Evolutionary conservation across 2,329 filamentous ascomycete genomes (phyloP).

Genomic region (Fusarium brachygibbosum): DNA sequence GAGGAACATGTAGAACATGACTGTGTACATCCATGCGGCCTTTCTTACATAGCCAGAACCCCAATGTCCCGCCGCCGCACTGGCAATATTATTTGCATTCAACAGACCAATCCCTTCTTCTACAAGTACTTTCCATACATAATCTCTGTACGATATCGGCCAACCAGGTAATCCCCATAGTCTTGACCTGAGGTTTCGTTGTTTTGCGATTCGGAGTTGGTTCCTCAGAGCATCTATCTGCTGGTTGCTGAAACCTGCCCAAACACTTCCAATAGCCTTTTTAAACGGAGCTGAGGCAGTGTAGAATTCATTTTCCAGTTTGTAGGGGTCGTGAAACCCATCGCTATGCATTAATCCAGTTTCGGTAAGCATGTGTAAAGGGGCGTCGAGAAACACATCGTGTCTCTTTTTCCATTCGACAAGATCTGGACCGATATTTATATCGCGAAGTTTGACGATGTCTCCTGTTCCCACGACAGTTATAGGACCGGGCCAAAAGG

Average conservation of each 20-base stretch:
- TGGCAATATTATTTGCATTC: neutral
- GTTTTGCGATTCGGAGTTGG: neutral
- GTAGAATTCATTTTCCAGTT: neutral
- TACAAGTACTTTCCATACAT: neutral
- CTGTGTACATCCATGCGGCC: neutral
- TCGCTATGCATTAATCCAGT: neutral
- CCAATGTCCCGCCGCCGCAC: neutral
- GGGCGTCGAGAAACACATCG: neutral
- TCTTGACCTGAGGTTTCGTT: neutral
- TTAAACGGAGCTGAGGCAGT: neutral
- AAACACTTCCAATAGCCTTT: neutral
- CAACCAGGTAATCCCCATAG: neutral
- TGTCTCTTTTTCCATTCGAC: neutral
- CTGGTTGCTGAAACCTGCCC: neutral
- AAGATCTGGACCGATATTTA: neutral
- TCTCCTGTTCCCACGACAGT: constrained; percentile 3
- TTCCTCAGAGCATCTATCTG: neutral
- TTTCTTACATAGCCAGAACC: neutral
- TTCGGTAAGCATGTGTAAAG: constrained; percentile 1
- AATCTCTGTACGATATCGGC: neutral
- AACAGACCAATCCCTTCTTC: neutral
- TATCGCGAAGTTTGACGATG: neutral
- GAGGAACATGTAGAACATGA: neutral
- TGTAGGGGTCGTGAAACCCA: neutral
- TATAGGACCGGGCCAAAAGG: constrained; percentile 2